These are phyloP conservation scores for Annulohypoxylon nitens DNA, from an alignment of 495 filamentous ascomycete genomes.

Conservation along the genomic window DNA sequence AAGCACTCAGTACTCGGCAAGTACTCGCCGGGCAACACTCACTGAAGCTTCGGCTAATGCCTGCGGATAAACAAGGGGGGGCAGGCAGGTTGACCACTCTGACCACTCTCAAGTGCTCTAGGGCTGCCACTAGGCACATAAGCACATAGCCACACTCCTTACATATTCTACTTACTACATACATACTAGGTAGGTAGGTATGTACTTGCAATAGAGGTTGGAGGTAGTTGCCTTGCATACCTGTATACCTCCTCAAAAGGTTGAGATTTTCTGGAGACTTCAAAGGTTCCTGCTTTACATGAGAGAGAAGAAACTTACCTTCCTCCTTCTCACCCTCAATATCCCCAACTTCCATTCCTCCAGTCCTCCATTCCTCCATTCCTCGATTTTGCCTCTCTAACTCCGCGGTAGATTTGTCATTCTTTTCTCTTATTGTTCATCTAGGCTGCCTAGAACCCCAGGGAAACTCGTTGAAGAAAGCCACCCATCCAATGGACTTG, in stretches of 20 bases:
- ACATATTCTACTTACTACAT: neutral
- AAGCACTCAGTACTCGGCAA: neutral
- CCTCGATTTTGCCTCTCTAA: neutral
- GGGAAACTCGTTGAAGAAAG: constrained; percentile 1
- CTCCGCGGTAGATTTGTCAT: constrained; percentile 2
- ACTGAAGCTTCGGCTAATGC: constrained; percentile 35
- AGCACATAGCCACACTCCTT: constrained; percentile 1
- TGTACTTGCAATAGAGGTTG: neutral
- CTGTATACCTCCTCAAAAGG: neutral
- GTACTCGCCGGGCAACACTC: neutral
- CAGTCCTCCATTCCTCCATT: neutral
- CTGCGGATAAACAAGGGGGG: constrained; percentile 32
- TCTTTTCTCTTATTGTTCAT: constrained; percentile 1
- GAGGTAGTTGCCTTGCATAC: constrained; percentile 12
- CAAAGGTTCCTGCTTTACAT: neutral
- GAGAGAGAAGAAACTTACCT: neutral
- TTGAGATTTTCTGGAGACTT: neutral
- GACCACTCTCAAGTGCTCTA: too few relatives aligned
- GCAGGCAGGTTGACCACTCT: neutral
- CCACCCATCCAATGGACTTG: constrained; percentile 8
- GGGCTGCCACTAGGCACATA: neutral
- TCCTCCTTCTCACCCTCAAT: neutral
- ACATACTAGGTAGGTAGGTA: too few relatives aligned
- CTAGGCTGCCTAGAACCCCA: neutral
- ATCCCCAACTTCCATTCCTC: neutral